These are phyloP conservation scores for Ustilago esculenta DNA, from an alignment of 1,284 basidiomycete species.

Conservation along the genomic window DNA sequence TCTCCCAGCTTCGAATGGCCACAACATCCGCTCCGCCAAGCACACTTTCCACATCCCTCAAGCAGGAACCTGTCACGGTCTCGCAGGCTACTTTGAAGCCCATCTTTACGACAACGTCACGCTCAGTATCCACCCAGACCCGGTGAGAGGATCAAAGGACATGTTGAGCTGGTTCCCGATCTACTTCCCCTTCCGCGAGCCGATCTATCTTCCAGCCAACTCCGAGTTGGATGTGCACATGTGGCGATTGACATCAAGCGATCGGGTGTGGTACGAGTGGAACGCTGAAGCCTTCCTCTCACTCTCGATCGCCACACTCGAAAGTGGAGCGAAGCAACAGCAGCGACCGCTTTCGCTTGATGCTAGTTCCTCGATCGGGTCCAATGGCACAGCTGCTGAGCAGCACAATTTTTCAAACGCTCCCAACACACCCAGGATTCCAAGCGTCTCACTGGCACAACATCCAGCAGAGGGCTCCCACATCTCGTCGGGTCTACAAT, in stretches of 20 bases:
- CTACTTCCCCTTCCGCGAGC: conserved; percentile 87
- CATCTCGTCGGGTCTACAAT: conserved; percentile 8
- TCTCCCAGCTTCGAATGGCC: conserved; percentile 68
- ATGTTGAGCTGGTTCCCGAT: conserved; percentile 99
- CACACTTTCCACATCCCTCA: conserved; percentile 90
- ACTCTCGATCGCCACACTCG: conserved; percentile 41
- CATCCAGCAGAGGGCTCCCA: neutral
- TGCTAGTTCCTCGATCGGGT: conserved; percentile 30
- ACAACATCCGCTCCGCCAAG: conserved; percentile 68
- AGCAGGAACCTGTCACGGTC: conserved; percentile 92
- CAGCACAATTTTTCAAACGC: conserved; percentile 57
- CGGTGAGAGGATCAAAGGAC: conserved; percentile 79
- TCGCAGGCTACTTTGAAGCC: conserved; percentile 98
- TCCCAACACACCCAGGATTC: conserved; percentile 57
- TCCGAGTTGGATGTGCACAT: conserved; percentile 91
- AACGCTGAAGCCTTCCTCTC: conserved; percentile 88
- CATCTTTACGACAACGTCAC: conserved; percentile 87
- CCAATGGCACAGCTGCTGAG: conserved; percentile 17
- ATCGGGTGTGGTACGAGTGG: conserved; percentile 99
- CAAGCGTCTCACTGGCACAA: conserved; percentile 28
- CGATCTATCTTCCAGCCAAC: conserved; percentile 89
- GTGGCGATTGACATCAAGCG: conserved; percentile 83
- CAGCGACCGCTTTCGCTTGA: conserved; percentile 27
- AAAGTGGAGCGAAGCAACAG: conserved; percentile 5
- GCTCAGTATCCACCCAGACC: conserved; percentile 91